A percentile compares a stretch with the other conserved stretches of the same genome.
These are phyloP conservation scores for Cadophora sp. DNA, from an alignment of 2,329 filamentous ascomycete genomes.

Conservation along the genomic window DNA sequence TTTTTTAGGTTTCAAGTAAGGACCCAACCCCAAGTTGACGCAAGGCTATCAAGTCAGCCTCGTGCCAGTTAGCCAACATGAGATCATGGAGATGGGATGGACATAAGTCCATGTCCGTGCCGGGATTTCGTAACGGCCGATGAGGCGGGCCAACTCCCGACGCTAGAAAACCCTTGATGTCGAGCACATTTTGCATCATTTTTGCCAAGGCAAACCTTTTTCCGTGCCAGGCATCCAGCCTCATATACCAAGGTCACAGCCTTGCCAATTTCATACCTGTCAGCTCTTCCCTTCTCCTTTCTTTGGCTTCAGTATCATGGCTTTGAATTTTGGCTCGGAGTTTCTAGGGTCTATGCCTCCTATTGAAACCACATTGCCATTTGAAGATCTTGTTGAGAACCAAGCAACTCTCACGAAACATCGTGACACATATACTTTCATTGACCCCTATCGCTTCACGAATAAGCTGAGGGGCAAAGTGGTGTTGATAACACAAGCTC, in stretches of 20 bases:
- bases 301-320: conserved; percentile 4
- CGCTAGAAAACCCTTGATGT: conserved; percentile 15
- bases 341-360: conserved; percentile 14
- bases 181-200: conserved; percentile 8
- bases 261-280: not conserved
- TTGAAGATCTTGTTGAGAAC: conserved; percentile 22
- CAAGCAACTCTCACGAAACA: conserved; percentile 57
- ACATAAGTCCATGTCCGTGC: not conserved
- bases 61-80: not conserved
- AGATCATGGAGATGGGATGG: not conserved
- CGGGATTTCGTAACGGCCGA: not conserved
- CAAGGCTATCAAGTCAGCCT: conserved; percentile 16
- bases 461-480: conserved; percentile 39
- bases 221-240: conserved; percentile 1
- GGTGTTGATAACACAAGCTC: conserved; percentile 47
- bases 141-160: not conserved
- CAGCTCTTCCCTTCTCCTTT: not conserved
- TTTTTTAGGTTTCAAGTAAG: not conserved
- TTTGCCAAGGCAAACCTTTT: conserved; percentile 10
- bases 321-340: conserved; percentile 18
- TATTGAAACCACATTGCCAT: conserved; percentile 10
- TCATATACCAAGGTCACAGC: conserved; percentile 8
- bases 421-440: conserved; percentile 42
- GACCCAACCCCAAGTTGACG: not conserved
- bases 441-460: conserved; percentile 39